phyloP scores from a whole-genome alignment of 306 rosid genomes.

The Corylus americana region DNA sequence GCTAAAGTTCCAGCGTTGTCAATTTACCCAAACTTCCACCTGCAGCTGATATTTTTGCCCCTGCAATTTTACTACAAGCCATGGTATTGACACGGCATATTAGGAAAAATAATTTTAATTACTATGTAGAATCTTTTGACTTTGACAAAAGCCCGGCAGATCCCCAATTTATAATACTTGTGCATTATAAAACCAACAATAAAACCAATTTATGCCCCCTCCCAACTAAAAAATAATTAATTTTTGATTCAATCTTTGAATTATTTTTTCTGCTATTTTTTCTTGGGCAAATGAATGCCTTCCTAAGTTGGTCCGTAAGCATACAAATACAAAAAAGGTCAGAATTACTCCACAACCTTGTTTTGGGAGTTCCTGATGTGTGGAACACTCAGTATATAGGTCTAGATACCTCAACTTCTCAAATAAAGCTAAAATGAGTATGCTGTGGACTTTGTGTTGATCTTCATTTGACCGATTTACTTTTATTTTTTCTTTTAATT shows the following conservation, averaged over 20 bases:
- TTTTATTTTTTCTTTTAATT: constrained; percentile 22
- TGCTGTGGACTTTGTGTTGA: neutral
- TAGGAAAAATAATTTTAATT: neutral
- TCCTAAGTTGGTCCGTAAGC: neutral
- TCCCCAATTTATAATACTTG: neutral
- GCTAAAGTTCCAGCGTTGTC: neutral
- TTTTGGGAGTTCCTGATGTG: neutral
- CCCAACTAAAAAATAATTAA: neutral
- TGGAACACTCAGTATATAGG: neutral
- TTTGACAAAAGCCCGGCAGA: neutral
- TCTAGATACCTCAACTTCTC: neutral
- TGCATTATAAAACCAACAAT: neutral
- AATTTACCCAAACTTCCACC: neutral
- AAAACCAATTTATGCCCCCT: neutral
- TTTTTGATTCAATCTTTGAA: neutral
- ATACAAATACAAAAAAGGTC: too few relatives aligned
- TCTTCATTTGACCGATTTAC: constrained; percentile 12
- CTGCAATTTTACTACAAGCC: neutral
- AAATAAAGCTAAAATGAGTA: neutral
- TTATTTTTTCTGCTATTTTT: neutral
- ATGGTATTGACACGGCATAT: neutral
- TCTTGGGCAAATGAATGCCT: neutral
- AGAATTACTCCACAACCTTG: neutral
- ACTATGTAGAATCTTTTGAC: neutral
- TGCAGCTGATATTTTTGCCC: neutral